Evolutionary conservation across 441 rosid genomes (phyloP).

Genomic region (Viola pubescens): DNA sequence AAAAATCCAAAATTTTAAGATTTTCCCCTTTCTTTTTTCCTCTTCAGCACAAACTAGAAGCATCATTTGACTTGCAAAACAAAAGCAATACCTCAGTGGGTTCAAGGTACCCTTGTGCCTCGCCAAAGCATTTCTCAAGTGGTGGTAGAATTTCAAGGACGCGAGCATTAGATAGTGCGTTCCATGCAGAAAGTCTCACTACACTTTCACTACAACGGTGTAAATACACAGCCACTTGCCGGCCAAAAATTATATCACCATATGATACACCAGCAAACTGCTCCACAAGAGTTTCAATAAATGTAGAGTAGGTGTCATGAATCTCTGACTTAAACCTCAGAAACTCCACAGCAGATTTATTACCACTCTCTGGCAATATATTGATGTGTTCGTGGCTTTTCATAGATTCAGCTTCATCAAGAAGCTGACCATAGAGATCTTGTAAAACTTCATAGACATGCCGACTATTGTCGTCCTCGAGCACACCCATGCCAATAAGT

Average conservation of each 20-base stretch:
- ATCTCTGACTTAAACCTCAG: slow-evolving; percentile 68
- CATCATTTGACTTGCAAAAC: not conserved
- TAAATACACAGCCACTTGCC: slow-evolving; percentile 72
- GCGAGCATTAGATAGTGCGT: slow-evolving; percentile 46
- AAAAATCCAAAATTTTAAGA: not conserved
- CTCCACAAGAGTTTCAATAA: slow-evolving; percentile 72
- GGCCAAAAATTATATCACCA: slow-evolving; percentile 68
- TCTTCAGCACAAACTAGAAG: not conserved
- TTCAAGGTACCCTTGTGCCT: slow-evolving; percentile 71
- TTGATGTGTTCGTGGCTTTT: slow-evolving; percentile 13
- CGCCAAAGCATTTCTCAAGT: slow-evolving; percentile 53
- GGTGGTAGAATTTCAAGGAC: slow-evolving; percentile 86
- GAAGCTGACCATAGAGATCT: slow-evolving; percentile 56
- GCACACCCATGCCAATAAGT: slow-evolving; percentile 63
- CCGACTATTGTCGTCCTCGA: slow-evolving; percentile 62
- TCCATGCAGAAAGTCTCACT: slow-evolving; percentile 71
- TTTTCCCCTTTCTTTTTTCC: not conserved
- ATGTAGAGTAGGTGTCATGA: slow-evolving; percentile 67
- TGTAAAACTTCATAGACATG: slow-evolving; percentile 61
- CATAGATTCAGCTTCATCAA: slow-evolving; percentile 39
- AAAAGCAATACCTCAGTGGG: slow-evolving; percentile 60
- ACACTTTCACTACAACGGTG: slow-evolving; percentile 59
- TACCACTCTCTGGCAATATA: slow-evolving; percentile 17
- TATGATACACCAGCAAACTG: slow-evolving; percentile 81
- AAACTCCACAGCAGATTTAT: slow-evolving; percentile 23